Base-by-base conservation (phyloP, 768 basidiomycete genomes). In the Naematelia encephala region DNA sequence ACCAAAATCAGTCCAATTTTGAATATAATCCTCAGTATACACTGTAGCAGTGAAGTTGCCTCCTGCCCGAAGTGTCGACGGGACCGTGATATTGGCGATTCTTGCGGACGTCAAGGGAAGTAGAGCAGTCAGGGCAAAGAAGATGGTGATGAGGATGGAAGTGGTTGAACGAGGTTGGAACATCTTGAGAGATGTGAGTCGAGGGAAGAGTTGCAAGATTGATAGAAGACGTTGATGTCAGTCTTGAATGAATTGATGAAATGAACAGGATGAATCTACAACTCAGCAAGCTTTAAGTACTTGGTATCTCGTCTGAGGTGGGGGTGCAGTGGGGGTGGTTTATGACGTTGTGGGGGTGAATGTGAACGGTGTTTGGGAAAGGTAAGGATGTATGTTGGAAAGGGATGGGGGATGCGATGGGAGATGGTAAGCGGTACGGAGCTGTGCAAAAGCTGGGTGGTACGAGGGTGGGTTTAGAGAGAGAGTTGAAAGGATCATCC, bases 1-100 rank as follows among this genome's bases (percentile, higher is more conserved):
- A 52, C 57, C 57, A 45, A 58, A 58, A 27, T 58, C 57, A 27
- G 28, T 29, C 51, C 52, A 54, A 44, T 54, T 54, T 28, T 52
- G 51, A 23, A 52, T 52, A 30, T 52, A 52, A 12, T 14, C 19
- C 27, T 29, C 19, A 23, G 29, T 34, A 14, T 29, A 19, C 3
- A 52, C 19, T 3, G 23, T 25, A 16, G 34, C 51, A 23, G 51
- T 52, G 22, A 52, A 52, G 27, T 52, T 52, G 25, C 29, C 12
- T 12, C 51, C 51, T 2, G 51, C 25, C 14, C n/a, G 23, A 5
- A 52, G n/a, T 23, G 34, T 52, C 27, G 29, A 13, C 10, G 51
- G 51, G 34, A 28, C 51, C 12, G 27, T 28, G n/a, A 52, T 52
- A 23, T 29, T 52, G 25, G 46, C 46, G 5, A 47, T 47, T 8